A percentile compares a stretch with the other conserved stretches of the same genome.
Conservation (phyloP, 805 yeast genomes). For the Metschnikowia baotianmanensis region DNA sequence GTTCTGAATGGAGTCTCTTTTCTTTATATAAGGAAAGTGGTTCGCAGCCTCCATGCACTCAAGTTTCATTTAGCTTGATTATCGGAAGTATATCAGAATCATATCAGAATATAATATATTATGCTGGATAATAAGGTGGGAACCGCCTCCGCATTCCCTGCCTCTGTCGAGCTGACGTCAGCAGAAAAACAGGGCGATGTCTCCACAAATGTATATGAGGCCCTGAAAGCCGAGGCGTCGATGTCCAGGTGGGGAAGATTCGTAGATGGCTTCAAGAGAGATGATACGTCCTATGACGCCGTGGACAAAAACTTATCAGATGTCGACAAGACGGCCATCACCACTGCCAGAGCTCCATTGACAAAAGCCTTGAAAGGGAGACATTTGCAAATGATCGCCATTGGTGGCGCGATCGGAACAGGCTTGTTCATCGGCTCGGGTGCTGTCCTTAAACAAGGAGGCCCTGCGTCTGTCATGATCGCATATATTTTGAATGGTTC, state of each 20-base stretch:
- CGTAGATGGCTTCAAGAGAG: constrained; percentile 32
- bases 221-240: constrained; percentile 15
- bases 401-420: constrained; percentile 82
- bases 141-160: constrained; percentile 40
- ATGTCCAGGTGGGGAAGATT: constrained; percentile 19
- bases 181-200: constrained; percentile 39
- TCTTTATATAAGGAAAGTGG: too few species aligned
- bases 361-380: constrained; percentile 52
- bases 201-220: constrained; percentile 29
- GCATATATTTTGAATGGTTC: constrained; percentile 39
- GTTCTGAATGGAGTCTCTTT: too few species aligned
- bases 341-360: constrained; percentile 58
- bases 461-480: constrained; percentile 58
- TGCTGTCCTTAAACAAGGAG: constrained; percentile 57
- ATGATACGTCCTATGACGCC: constrained; percentile 35
- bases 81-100: not conserved
- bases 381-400: constrained; percentile 53
- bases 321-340: constrained; percentile 45
- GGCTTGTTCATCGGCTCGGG: constrained; percentile 80
- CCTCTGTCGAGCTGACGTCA: constrained; percentile 35
- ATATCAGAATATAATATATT: too few species aligned
- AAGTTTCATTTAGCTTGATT: too few species aligned
- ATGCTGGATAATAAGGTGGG: constrained; percentile 27
- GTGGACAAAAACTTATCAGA: constrained; percentile 39
- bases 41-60: too few species aligned